Base-by-base conservation (phyloP, 371 early-diverging fungal genomes). In the Syncephalastrum contaminatum region DNA sequence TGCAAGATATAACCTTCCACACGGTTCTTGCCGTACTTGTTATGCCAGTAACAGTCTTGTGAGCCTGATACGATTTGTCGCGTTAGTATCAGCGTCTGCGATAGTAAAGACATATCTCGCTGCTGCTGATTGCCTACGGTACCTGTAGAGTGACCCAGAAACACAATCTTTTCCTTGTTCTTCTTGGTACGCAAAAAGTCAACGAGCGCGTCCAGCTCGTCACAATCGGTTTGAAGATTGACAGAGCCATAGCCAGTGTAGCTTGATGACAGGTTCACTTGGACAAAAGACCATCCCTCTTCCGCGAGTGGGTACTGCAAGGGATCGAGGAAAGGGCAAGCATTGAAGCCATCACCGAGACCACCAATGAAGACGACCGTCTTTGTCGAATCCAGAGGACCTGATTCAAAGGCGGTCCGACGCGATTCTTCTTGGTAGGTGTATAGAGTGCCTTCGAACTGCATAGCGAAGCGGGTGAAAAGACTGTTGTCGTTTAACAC, bases 121-220 rank as follows among this genome's bases (percentile, higher is more conserved):
- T n/a, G n/a, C n/a, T n/a, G n/a, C n/a, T n/a, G 16, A 43, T 16
- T 22, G 10, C 6, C 4, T 51, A 49, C 48, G 2, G 46, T 54
- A 64, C 74, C 76, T 21, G 83, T 83, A 16, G 81, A 81, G 52
- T 83, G 83, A 21, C 83, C 83, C 18, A 83, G 44, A 36, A 81
- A 58, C 8, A 83, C 70, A 21, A 83, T 67, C 0, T 60, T 62
- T 12, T 60, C 50, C 53, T 81, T 83, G 12, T 65, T 53, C 2
- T 72, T 53, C 39, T 69, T 50, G 4, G 62, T 58, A 12, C 59
- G 56, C 19, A 83, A 39, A 56, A 63, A 68, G 8, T 53, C 19
- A 15, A 83, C 62, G 24, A 83, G 53, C 8, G 58, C 44, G 58
- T 83, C 81, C 8, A 83, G 54, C 40, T 81, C 73, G 6, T 59